These are phyloP conservation scores for Ramaria sp. DNA, from an alignment of 768 basidiomycete genomes.

Conservation along the genomic window DNA sequence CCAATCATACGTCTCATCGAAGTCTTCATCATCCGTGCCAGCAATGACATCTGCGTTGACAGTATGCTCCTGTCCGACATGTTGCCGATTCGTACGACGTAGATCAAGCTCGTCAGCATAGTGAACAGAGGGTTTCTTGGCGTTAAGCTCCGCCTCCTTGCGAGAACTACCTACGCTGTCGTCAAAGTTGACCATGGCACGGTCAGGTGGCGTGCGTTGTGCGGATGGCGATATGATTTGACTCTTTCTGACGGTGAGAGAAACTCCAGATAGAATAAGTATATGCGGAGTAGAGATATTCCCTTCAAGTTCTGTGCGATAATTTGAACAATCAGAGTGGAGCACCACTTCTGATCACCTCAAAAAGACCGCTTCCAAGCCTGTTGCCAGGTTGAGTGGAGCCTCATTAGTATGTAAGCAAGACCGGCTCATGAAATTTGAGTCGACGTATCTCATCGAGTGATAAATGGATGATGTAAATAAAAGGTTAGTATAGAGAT, in stretches of 20 bases:
- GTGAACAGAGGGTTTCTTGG: background rate
- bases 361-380: too few species aligned
- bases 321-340: too few species aligned
- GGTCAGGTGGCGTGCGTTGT: background rate
- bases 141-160: background rate
- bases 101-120: background rate
- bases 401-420: too few species aligned
- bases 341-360: too few species aligned
- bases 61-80: background rate
- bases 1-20: conserved; percentile 59
- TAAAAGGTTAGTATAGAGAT: too few species aligned
- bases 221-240: background rate
- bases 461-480: too few species aligned
- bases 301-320: too few species aligned
- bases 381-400: too few species aligned
- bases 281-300: too few species aligned
- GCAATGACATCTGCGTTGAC: conserved; percentile 31
- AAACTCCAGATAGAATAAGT: background rate
- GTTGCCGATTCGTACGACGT: background rate
- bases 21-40: conserved; percentile 50
- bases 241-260: background rate
- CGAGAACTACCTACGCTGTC: background rate
- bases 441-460: too few species aligned
- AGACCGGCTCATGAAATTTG: too few species aligned
- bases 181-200: background rate